Evolutionary conservation across 1,139 yeast genomes (phyloP).

Genomic region (Debaryomyces udenii): DNA sequence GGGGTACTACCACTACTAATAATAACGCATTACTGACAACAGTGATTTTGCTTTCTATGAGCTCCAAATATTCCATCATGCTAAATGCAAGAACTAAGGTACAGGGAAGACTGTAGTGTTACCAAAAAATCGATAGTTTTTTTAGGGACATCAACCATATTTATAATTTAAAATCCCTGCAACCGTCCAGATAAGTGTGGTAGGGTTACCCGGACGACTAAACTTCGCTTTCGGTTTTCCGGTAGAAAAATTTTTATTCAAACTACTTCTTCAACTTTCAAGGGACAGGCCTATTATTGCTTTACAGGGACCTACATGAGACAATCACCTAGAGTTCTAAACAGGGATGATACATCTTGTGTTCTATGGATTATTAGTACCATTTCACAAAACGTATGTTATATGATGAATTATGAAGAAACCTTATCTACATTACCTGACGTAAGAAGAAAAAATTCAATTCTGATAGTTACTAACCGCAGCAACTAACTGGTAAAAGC

Average conservation of each 20-base stretch:
- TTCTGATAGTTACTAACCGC: constrained; percentile 11
- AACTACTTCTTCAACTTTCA: neutral
- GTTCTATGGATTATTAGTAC: too few species aligned
- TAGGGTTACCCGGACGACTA: neutral
- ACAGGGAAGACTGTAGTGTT: neutral
- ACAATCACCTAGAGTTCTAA: too few species aligned
- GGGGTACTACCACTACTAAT: constrained; percentile 11
- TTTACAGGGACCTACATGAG: neutral
- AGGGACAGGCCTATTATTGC: neutral
- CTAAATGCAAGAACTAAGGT: neutral
- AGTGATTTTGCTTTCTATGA: constrained; percentile 8
- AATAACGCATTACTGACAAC: constrained; percentile 10
- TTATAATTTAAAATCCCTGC: neutral
- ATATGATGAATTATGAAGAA: constrained; percentile 13
- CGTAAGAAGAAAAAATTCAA: constrained; percentile 10
- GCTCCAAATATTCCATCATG: constrained; percentile 9
- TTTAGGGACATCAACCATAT: constrained; percentile 3
- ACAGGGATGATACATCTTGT: too few species aligned
- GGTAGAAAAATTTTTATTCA: constrained; percentile 1
- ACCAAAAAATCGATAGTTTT: neutral
- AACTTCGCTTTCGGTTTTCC: constrained; percentile 3
- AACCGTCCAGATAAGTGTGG: neutral
- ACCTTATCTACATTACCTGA: constrained; percentile 16
- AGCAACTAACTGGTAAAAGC: neutral
- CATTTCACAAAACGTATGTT: constrained; percentile 8